These are phyloP conservation scores for Przewalskia tangutica DNA, from an alignment of 257 asterid genomes.

Conservation along the genomic window DNA sequence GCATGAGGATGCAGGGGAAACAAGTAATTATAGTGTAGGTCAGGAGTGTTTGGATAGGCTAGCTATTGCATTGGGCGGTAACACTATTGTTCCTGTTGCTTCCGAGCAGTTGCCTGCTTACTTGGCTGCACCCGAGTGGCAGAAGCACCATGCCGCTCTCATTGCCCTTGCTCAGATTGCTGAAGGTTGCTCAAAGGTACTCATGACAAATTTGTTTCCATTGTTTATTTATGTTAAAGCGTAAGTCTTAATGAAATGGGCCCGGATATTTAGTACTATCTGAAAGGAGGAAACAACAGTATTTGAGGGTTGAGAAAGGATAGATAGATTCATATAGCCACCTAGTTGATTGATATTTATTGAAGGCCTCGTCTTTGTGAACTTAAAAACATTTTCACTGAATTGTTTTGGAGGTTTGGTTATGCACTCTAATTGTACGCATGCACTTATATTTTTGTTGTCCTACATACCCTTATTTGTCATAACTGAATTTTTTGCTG, in stretches of 20 bases:
- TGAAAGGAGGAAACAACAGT: not conserved
- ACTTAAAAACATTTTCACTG: not conserved
- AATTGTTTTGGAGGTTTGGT: not conserved
- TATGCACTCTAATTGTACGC: not conserved
- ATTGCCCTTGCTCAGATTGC: slow-evolving; percentile 98
- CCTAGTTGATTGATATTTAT: not conserved
- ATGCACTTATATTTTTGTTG: not conserved
- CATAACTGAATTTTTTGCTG: not conserved
- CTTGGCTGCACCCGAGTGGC: slow-evolving; percentile 88
- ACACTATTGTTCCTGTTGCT: slow-evolving; percentile 89
- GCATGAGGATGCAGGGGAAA: slow-evolving; percentile 97
- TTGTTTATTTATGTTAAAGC: not conserved
- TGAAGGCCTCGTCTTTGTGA: not conserved
- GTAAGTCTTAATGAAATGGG: not conserved
- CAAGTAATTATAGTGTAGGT: slow-evolving; percentile 77
- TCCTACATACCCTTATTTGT: not conserved
- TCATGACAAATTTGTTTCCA: not conserved
- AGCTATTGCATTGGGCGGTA: slow-evolving; percentile 84
- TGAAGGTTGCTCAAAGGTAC: slow-evolving; percentile 93
- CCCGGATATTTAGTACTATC: not conserved
- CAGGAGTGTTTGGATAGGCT: slow-evolving; percentile 95
- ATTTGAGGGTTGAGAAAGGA: not conserved
- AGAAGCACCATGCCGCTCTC: slow-evolving; percentile 86
- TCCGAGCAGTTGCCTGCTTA: slow-evolving; percentile 73
- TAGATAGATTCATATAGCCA: not conserved